Percentiles rank a stretch among this genome's conserved stretches.
Conservation (phyloP, 2,329 filamentous ascomycete genomes). For the Taxawa tesnikishii region DNA sequence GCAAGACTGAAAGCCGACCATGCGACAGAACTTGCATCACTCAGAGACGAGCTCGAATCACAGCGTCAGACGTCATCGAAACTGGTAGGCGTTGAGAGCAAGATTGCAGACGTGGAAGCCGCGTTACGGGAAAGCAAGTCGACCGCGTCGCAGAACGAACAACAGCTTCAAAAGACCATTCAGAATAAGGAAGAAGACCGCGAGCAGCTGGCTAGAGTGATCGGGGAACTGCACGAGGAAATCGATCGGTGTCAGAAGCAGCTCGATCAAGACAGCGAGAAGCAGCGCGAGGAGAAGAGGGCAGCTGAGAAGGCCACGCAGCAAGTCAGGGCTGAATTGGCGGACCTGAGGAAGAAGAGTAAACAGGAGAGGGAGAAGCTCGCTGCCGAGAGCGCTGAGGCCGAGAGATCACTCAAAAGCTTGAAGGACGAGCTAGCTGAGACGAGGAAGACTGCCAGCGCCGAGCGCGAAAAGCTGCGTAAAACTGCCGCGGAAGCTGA, state of each 20-base stretch:
- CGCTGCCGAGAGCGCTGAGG: conserved; percentile 3
- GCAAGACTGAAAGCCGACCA: conserved; percentile 11
- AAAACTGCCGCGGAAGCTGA: conserved; percentile 1
- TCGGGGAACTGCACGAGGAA: conserved; percentile 19
- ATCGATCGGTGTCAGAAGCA: conserved; percentile 20
- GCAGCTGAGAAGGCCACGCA: conserved; percentile 4
- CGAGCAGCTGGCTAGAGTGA: conserved; percentile 17
- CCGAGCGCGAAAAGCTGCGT: conserved; percentile 2
- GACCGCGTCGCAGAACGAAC: conserved; percentile 15
- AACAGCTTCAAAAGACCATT: conserved; percentile 16
- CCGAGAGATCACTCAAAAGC: conserved; percentile 7
- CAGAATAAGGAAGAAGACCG: conserved; percentile 17
- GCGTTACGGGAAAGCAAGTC: conserved; percentile 15
- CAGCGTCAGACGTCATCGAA: conserved; percentile 12
- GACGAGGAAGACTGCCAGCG: conserved; percentile 1
- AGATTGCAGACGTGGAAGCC: conserved; percentile 19
- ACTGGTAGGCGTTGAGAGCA: conserved; percentile 17
- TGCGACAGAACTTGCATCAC: conserved; percentile 10
- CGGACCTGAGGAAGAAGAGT: background rate
- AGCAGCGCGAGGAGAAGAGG: conserved; percentile 7
- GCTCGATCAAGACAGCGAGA: conserved; percentile 8
- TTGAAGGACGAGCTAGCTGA: conserved; percentile 3
- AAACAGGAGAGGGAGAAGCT: background rate
- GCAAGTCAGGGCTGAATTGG: conserved; percentile 2
- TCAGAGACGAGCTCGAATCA: conserved; percentile 15